Conservation (phyloP, 1,284 basidiomycete genomes). For the Leccinum laetum region DNA sequence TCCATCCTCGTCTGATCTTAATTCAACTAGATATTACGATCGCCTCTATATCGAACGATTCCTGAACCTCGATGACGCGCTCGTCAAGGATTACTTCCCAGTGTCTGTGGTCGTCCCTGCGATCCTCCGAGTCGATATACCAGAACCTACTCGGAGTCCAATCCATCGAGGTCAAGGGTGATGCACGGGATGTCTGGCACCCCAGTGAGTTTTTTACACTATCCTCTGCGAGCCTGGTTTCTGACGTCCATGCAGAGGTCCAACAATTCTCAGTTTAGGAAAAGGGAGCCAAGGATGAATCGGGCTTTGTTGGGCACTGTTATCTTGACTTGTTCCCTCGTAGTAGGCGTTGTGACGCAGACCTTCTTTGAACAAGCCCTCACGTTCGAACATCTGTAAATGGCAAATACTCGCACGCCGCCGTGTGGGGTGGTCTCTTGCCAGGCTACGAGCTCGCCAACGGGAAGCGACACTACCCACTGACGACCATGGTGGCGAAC, state of each 20-base stretch:
- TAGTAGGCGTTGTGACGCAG: constrained; percentile 8
- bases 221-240: neutral
- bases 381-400: constrained; percentile 36
- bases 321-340: no score
- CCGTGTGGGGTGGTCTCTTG: constrained; percentile 72
- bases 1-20: no score
- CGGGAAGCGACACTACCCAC: constrained; percentile 68
- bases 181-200: constrained; percentile 61
- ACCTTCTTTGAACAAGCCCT: neutral
- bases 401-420: constrained; percentile 84
- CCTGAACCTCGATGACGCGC: constrained; percentile 60
- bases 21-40: no score
- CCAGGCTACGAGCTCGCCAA: constrained; percentile 54
- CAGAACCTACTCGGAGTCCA: constrained; percentile 52
- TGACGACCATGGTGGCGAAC: constrained; percentile 85
- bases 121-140: constrained; percentile 68
- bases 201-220: constrained; percentile 45
- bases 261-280: constrained; percentile 83
- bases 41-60: no score
- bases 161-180: constrained; percentile 61
- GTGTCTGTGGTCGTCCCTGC: constrained; percentile 75
- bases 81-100: constrained; percentile 86
- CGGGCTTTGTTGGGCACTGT: constrained; percentile 63
- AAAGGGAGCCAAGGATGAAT: constrained; percentile 64
- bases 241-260: constrained; percentile 52